Evolutionary conservation across 2,329 filamentous ascomycete species (phyloP), one percentile per base, ranked within the genome.

Genomic region (Bretziella fagacearum): DNA sequence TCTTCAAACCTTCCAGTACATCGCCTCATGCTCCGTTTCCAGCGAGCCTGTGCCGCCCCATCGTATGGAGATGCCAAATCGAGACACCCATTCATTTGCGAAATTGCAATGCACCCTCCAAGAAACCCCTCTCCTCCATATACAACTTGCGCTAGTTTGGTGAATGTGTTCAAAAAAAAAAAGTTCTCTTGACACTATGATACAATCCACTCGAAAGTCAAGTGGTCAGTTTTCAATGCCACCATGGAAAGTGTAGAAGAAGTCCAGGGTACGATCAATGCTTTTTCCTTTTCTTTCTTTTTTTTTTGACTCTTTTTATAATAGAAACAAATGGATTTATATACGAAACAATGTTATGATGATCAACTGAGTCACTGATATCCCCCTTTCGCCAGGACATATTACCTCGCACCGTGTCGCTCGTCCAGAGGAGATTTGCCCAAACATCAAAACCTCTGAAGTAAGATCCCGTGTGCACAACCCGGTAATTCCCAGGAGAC

Each of bases 61-160:
- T 44, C 41, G 41, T 44, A 32, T 44, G 29, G 26, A 33, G 15
- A 44, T 44, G 27, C 41, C 15, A 44, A 44, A 44, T 44, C n/a
- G 17, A 44, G 41, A 10, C 41, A 44, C 41, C 20, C 41, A 32
- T 4, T 15, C 11, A 44, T 44, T 33, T 44, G 41, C 27, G 26
- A 44, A 20, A 44, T 44, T 44, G 25, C 13, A 6, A 6, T 20
- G 23, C 6, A 7, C 18, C 18, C 17, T 23, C 11, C 20, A 39
- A 20, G 35, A 6, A n/a, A 22, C 8, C 30, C 13, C 4, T 33
- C 13, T 6, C 13, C 13, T n/a, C 5, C 30, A n/a, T n/a, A 10
- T n/a, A n/a, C n/a, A n/a, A n/a, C n/a, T n/a, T n/a, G n/a, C n/a
- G n/a, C n/a, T n/a, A n/a, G n/a, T n/a, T n/a, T n/a, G n/a, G n/a